Conservation (phyloP, 768 basidiomycete genomes). For the Lentinula guzmanii region DNA sequence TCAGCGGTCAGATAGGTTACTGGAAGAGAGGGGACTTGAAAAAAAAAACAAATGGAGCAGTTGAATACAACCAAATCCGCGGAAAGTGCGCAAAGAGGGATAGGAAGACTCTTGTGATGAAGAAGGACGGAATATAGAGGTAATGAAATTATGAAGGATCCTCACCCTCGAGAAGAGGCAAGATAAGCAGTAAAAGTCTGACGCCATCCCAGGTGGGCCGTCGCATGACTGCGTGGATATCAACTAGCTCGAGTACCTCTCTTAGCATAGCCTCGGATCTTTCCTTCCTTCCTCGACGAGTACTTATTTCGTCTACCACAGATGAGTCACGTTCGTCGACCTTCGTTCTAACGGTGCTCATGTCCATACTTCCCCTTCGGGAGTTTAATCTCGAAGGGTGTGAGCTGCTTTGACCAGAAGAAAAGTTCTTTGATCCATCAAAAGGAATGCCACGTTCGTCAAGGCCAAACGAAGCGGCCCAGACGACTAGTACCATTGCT, state of each 20-base stretch:
- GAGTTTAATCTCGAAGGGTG: background rate
- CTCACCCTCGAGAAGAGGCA: slow-evolving; percentile 83
- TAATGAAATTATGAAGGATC: slow-evolving; percentile 4
- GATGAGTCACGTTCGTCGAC: background rate
- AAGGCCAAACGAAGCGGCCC: slow-evolving; percentile 87
- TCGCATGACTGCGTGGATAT: slow-evolving; percentile 71
- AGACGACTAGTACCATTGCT: slow-evolving; percentile 74
- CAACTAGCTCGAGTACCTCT: slow-evolving; percentile 75
- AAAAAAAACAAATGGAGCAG: background rate
- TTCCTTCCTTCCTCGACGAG: slow-evolving; percentile 37
- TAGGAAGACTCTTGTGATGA: slow-evolving; percentile 8
- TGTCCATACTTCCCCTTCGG: slow-evolving; percentile 1
- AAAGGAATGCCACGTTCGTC: slow-evolving; percentile 65
- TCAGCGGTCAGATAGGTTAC: slow-evolving; percentile 1
- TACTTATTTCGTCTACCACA: background rate
- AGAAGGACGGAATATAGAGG: slow-evolving; percentile 5
- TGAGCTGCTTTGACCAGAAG: slow-evolving; percentile 4
- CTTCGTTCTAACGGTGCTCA: background rate
- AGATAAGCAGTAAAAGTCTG: slow-evolving; percentile 66
- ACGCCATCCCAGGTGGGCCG: slow-evolving; percentile 87
- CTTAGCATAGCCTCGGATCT: slow-evolving; percentile 64
- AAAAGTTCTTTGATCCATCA: slow-evolving; percentile 16
- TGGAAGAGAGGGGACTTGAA: background rate
- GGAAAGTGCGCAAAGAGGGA: background rate
- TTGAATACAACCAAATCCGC: background rate